A percentile compares a stretch with the other conserved stretches of the same genome.
phyloP scores from a whole-genome alignment of 139 green algal species.

The Nannochloris sp. region DNA sequence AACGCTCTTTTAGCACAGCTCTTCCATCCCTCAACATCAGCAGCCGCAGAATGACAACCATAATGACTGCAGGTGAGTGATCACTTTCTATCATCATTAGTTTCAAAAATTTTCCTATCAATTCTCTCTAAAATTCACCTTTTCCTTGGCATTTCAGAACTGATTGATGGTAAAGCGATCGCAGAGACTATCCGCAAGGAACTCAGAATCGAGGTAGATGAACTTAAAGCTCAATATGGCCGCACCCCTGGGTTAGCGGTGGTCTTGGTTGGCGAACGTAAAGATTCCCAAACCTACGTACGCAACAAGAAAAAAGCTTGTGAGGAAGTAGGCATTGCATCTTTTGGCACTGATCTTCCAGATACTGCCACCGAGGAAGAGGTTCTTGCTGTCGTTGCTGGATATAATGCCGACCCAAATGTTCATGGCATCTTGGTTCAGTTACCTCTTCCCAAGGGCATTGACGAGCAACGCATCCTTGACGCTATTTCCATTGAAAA shows the following conservation, averaged over 20 bases:
- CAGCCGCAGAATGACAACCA: not conserved
- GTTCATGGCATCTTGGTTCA: conserved; percentile 92
- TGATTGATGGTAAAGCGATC: conserved; percentile 86
- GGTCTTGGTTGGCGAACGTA: conserved; percentile 88
- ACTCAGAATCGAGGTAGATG: conserved; percentile 52
- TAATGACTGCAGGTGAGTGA: conserved; percentile 1
- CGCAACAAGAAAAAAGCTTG: conserved; percentile 92
- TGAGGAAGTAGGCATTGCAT: conserved; percentile 85
- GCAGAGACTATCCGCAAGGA: conserved; percentile 68
- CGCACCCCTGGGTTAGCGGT: conserved; percentile 90
- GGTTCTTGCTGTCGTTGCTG: conserved; percentile 71
- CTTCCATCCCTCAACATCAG: not conserved
- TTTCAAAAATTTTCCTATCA: not conserved
- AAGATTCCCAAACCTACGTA: conserved; percentile 97
- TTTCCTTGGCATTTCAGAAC: conserved; percentile 10
- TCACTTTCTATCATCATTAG: too few species aligned
- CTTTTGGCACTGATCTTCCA: conserved; percentile 79
- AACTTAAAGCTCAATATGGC: conserved; percentile 47
- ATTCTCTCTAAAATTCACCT: not conserved
- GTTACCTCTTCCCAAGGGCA: conserved; percentile 71
- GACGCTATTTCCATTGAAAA: conserved; percentile 83
- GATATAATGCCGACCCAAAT: conserved; percentile 60
- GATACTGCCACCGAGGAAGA: conserved; percentile 82
- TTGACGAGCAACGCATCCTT: conserved; percentile 69
- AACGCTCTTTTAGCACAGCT: not conserved